A percentile compares a stretch with the other conserved stretches of the same genome.
Conservation (phyloP, 306 rosid species). For the Astragalus glycyphyllos region DNA sequence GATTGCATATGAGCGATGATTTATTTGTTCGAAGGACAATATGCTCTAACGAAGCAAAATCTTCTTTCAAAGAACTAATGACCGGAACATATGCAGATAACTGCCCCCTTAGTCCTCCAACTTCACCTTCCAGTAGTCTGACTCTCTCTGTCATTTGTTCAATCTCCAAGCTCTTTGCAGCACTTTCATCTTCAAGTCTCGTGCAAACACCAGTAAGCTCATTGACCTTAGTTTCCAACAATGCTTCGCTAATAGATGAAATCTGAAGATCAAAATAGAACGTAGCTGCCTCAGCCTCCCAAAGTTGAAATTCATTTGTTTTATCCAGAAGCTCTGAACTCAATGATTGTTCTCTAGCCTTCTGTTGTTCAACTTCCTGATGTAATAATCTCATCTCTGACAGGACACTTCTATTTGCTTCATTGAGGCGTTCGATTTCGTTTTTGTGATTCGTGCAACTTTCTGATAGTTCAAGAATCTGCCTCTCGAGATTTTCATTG, state of each 20-base stretch:
- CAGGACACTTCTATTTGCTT: conserved; percentile 58
- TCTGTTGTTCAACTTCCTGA: conserved; percentile 69
- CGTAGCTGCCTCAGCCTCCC: conserved; percentile 94
- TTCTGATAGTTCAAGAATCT: conserved; percentile 67
- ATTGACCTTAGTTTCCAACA: conserved; percentile 80
- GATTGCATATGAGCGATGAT: conserved; percentile 37
- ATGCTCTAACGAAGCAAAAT: conserved; percentile 77
- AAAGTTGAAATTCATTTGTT: conserved; percentile 78
- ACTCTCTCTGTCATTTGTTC: conserved; percentile 63
- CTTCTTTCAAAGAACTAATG: conserved; percentile 74
- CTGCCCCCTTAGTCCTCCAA: conserved; percentile 66
- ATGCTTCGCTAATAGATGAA: conserved; percentile 79
- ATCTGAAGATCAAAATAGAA: conserved; percentile 91
- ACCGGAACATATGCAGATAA: conserved; percentile 78
- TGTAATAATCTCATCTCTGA: conserved; percentile 63
- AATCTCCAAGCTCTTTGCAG: conserved; percentile 65
- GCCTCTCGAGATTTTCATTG: conserved; percentile 60
- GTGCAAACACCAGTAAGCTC: conserved; percentile 77
- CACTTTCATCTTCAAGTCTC: conserved; percentile 70
- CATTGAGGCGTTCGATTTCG: conserved; percentile 67
- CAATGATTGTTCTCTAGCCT: conserved; percentile 72
- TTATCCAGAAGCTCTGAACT: conserved; percentile 78
- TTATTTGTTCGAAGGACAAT: conserved; percentile 52
- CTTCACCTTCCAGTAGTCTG: conserved; percentile 67
- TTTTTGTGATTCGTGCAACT: conserved; percentile 62